A percentile compares a stretch with the other conserved stretches of the same genome.
phyloP scores from a whole-genome alignment of 78 protist genomes.

The Anaeramoeba ignava region DNA sequence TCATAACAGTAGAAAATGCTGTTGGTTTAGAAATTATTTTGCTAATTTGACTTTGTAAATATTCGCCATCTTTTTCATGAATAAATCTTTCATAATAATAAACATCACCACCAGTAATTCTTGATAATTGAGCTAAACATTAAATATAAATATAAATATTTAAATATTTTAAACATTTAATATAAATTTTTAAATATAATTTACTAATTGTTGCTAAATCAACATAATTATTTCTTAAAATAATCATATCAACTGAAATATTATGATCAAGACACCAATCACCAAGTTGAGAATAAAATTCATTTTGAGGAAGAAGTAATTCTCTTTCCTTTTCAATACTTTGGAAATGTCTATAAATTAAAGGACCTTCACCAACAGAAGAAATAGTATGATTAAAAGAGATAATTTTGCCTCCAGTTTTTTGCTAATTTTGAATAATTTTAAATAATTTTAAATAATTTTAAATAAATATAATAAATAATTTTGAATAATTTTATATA shows the following conservation, averaged over 20 bases:
- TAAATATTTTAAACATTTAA: no score
- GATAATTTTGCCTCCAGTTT: background rate
- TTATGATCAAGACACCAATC: background rate
- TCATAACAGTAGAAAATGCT: background rate
- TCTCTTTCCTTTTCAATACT: background rate
- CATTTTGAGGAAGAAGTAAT: background rate
- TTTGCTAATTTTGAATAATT: background rate
- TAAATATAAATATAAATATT: no score
- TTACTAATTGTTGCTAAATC: background rate
- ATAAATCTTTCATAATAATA: background rate
- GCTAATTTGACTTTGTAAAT: background rate
- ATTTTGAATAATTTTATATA: no score
- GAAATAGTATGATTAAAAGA: background rate
- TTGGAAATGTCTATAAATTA: background rate
- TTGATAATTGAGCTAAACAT: no score
- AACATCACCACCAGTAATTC: background rate
- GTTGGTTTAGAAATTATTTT: background rate
- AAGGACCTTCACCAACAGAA: background rate
- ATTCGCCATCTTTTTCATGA: background rate
- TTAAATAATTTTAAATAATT: no score
- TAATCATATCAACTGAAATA: background rate
- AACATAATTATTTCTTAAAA: background rate
- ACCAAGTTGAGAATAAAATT: background rate
- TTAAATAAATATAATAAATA: no score
- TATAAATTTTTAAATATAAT: no score